Evolutionary conservation across 306 rosid species (phyloP).

Genomic region (Lablab purpureus): DNA sequence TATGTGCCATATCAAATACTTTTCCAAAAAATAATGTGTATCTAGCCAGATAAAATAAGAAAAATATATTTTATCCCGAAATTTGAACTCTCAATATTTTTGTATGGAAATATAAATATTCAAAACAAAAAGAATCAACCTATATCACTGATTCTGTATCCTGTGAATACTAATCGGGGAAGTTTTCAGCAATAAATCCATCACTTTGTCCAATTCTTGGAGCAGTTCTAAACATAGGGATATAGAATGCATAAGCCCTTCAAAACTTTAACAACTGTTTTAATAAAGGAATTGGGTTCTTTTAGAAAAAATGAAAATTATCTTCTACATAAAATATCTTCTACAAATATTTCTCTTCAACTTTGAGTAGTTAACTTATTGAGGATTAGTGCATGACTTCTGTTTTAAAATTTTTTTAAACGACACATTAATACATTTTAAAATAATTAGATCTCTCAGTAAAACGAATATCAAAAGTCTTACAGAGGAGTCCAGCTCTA

Average conservation of each 20-base stretch:
- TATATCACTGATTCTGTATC: background rate
- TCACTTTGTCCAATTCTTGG: background rate
- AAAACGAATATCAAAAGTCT: conserved; percentile 5
- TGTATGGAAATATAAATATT: background rate
- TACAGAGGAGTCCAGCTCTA: conserved; percentile 18
- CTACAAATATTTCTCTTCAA: conserved; percentile 20
- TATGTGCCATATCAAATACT: background rate
- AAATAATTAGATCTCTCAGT: background rate
- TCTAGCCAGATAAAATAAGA: background rate
- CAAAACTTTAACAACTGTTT: conserved; percentile 1
- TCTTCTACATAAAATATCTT: background rate
- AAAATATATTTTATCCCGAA: background rate
- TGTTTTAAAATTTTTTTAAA: background rate
- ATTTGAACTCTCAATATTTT: background rate
- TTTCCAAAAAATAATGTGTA: background rate
- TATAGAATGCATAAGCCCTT: background rate
- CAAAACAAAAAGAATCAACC: background rate
- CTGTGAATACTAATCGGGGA: background rate
- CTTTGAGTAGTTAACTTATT: conserved; percentile 29
- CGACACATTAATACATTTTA: background rate
- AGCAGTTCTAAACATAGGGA: conserved; percentile 4
- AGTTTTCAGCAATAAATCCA: background rate
- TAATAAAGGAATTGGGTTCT: background rate
- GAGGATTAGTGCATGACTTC: conserved; percentile 22
- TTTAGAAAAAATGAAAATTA: conserved; percentile 8